Base-by-base conservation (phyloP, 495 filamentous ascomycete species). In the Xeromyces bisporus region DNA sequence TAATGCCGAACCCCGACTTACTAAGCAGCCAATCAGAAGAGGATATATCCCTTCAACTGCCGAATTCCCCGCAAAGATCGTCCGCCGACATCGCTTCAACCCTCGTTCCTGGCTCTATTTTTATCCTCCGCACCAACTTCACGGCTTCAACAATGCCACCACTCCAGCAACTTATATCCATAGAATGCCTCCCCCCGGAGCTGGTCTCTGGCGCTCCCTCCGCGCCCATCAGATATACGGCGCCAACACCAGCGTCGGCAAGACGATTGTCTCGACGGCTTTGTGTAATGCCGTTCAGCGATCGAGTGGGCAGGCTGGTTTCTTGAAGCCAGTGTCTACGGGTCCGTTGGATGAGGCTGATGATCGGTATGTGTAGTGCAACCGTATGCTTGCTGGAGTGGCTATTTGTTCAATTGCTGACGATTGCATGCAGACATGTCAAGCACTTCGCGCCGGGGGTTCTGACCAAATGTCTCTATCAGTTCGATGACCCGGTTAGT, bases 191-290 rank as follows among this genome's bases (percentile, higher is more conserved):
- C 51, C 57, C 3, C 49, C 57, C 23, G 55, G 57, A 23, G 56
- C 56, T 23, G 55, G 50, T 7, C 64, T 82, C 15, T 78, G 72
- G 65, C 72, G 66, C 32, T 64, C 62, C 2, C 56, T 81, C 26
- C 66, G 69, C 32, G 60, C 66, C 8, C 64, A 74, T 34, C 78
- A 84, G 42, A 59, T 86, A 13, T 85, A 78, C 37, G 80, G 80
- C 3, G 77, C 80, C 18, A 84, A 85, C 42, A 85, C 80, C 3
- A 66, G 80, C 36, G 77, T 85, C 20, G 80, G 80, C 34, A 86
- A 85, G 53, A 84, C 80, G 0, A 64, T 86, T 16, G 62, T 78
- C 26, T 75, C 75, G 1, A 80, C 77, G 0, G 47, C 81, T 20
- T 62, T 86, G 10, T 75, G 71, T 46, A 73, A 66, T 41, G 65